Base-by-base conservation (phyloP, 352 stramenopile genomes). In the Blastocystis sp. region DNA sequence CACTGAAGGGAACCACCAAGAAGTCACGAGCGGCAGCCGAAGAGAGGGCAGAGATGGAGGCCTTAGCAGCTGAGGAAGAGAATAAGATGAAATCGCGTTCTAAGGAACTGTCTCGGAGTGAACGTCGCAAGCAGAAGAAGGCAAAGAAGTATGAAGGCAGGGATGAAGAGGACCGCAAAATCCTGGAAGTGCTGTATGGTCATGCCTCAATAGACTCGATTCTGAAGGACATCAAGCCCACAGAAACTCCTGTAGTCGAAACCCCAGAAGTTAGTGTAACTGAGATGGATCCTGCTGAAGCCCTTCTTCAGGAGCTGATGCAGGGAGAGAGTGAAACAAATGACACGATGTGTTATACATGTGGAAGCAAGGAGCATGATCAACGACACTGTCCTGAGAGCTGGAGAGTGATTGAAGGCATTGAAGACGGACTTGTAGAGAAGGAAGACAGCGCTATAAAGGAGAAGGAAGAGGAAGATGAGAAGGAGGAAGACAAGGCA, bases 41-140 rank as follows among this genome's bases (percentile, higher is more conserved):
- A n/a, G 69, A 90, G 30, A 68, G 66, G 24, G 90, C 48, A 24
- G 60, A 78, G n/a, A 66, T 89, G 30, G 82, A 82, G 24, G 90
- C 48, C 22, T 42, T 69, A 24, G 30, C 59, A 13, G n/a, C 44
- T 6, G 73, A 33, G 51, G 73, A 64, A 22, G 22, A 68, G 30
- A 44, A 40, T 56, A 58, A 64, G 82, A 54, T 0, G 76, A 80
- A 89, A 27, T 19, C 51, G 27, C 27, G n/a, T 60, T 27, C 15
- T 60, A 90, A 60, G 87, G 73, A 62, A 89, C 27, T 95, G 48
- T 92, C 92, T 17, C 92, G 92, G 6, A 94, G 94, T 89, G 92
- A 95, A 58, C 92, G 93, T 48, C 92, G 93, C 40, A 93, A 95
- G 24, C 59, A 95, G 73, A 95, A 95, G 91, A 95, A 95, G 81